Percentiles rank a stretch among this genome's conserved stretches.
Conservation (phyloP, 352 stramenopile species). For the Phytophthora fragariae region DNA sequence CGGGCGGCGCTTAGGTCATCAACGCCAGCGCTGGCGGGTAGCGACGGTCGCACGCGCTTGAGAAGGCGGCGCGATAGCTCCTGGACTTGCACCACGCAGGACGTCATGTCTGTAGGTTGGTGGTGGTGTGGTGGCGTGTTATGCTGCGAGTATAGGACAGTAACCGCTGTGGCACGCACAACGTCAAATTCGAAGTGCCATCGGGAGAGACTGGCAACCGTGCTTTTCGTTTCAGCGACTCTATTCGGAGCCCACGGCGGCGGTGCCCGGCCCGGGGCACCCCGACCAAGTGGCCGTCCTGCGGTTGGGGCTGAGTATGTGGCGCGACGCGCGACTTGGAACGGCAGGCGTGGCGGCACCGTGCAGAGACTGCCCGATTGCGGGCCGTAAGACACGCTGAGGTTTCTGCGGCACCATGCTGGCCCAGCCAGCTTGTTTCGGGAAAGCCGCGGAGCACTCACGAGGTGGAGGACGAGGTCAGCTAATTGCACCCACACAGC, state of each 20-base stretch:
- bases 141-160: not conserved
- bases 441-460: conserved; percentile 33
- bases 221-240: conserved; percentile 22
- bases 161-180: conserved; percentile 11
- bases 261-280: conserved; percentile 12
- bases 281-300: conserved; percentile 21
- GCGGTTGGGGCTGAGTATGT: conserved; percentile 45
- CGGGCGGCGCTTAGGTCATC: conserved; percentile 23
- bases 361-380: conserved; percentile 29
- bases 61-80: conserved; percentile 46
- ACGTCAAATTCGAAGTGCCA: conserved; percentile 45
- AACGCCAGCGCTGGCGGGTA: conserved; percentile 22
- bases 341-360: conserved; percentile 20
- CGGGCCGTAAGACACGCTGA: conserved; percentile 18
- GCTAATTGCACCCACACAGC: conserved; percentile 6
- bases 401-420: conserved; percentile 21
- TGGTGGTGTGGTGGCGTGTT: not conserved
- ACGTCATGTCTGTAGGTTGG: conserved; percentile 41
- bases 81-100: conserved; percentile 55
- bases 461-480: conserved; percentile 18
- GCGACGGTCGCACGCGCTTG: conserved; percentile 55
- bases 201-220: conserved; percentile 17
- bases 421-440: conserved; percentile 25
- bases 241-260: conserved; percentile 17
- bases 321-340: conserved; percentile 39